phyloP scores from a whole-genome alignment of 805 yeast genomes.

The Yarrowia sp. region DNA sequence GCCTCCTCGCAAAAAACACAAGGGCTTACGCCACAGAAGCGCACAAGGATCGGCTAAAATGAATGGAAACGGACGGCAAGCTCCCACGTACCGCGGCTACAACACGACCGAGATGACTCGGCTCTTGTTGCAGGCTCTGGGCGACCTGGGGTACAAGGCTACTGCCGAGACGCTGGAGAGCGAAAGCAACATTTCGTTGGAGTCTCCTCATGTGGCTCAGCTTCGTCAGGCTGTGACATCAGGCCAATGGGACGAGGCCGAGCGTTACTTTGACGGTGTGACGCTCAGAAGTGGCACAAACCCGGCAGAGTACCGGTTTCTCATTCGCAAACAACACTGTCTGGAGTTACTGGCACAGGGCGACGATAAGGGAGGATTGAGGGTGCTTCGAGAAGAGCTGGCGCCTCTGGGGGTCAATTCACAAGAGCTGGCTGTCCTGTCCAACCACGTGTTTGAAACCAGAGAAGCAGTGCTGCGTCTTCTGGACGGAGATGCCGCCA shows the following conservation, averaged over 20 bases:
- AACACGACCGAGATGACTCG: conserved; percentile 44
- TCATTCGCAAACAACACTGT: conserved; percentile 43
- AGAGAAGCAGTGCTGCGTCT: conserved; percentile 35
- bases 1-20: conserved; percentile 19
- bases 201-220: conserved; percentile 43
- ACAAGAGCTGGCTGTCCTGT: conserved; percentile 34
- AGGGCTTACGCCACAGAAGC: conserved; percentile 20
- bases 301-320: conserved; percentile 35
- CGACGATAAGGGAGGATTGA: conserved; percentile 39
- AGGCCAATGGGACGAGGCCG: conserved; percentile 47
- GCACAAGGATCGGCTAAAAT: not conserved
- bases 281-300: conserved; percentile 33
- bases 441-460: conserved; percentile 34
- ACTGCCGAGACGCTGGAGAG: conserved; percentile 43
- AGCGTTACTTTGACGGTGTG: conserved; percentile 33
- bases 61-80: conserved; percentile 16
- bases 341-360: conserved; percentile 43
- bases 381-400: conserved; percentile 41
- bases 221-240: conserved; percentile 41
- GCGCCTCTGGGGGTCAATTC: conserved; percentile 35
- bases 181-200: conserved; percentile 40
- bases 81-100: conserved; percentile 32
- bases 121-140: conserved; percentile 48
- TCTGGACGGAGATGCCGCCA: conserved; percentile 32
- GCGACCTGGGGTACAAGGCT: conserved; percentile 47